These are phyloP conservation scores for Eucalyptus cloeziana DNA, from an alignment of 345 rosid species.

Conservation along the genomic window DNA sequence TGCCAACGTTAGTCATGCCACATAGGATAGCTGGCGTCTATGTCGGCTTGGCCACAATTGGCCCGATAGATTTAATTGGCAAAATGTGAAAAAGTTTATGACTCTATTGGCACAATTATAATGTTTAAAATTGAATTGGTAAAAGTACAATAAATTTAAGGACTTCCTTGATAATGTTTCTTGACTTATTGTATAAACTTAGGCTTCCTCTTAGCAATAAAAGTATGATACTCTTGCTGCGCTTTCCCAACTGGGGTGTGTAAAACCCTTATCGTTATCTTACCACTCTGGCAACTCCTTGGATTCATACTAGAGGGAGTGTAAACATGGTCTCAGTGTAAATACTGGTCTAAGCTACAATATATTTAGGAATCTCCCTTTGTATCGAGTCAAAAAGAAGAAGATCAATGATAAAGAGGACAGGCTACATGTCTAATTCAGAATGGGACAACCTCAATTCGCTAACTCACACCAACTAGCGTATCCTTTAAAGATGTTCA, in stretches of 20 bases:
- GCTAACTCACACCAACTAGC: background rate
- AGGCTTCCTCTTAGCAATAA: background rate
- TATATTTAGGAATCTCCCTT: background rate
- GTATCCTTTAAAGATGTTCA: background rate
- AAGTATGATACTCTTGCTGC: background rate
- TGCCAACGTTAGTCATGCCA: no score
- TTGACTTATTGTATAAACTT: background rate
- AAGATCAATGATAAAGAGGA: background rate
- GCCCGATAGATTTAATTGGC: no score
- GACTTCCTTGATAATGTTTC: background rate
- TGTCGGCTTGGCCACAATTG: fast-evolving
- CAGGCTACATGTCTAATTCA: background rate
- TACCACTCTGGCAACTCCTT: background rate
- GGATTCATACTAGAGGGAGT: background rate
- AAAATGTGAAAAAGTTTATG: no score
- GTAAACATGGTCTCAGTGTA: background rate
- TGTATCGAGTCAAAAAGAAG: background rate
- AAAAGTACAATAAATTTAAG: no score
- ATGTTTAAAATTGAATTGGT: no score
- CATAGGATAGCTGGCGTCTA: fast-evolving
- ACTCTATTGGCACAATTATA: fast-evolving
- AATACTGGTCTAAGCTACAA: background rate
- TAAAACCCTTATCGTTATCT: background rate
- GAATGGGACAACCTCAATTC: background rate
- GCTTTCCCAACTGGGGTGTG: background rate